Conservation (phyloP, 1,284 basidiomycete genomes). For the Puccinia hordei region DNA sequence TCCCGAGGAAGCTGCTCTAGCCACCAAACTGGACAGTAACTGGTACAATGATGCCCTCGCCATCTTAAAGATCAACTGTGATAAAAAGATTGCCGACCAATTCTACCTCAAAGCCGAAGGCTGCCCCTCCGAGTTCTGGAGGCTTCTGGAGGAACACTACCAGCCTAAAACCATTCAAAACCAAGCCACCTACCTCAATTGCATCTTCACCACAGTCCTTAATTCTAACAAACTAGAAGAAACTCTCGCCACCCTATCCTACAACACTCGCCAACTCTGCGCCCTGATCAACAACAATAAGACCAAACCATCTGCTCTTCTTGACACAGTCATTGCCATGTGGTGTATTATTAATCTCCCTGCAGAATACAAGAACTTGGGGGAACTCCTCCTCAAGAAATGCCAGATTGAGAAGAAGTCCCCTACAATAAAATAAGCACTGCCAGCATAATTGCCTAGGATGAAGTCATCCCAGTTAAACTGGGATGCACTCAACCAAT, state of each 20-base stretch:
- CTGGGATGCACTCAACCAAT: conserved; percentile 5
- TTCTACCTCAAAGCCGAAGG: not conserved
- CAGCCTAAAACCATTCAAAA: too few relatives aligned
- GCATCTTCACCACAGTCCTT: not conserved
- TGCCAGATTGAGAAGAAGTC: too few relatives aligned
- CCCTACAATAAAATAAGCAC: too few relatives aligned
- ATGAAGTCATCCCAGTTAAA: too few relatives aligned
- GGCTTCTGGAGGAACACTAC: too few relatives aligned
- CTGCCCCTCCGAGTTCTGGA: too few relatives aligned
- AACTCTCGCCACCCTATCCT: not conserved
- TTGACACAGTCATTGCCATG: too few relatives aligned
- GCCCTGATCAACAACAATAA: not conserved
- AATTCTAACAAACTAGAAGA: not conserved
- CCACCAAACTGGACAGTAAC: not conserved
- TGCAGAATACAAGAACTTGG: too few relatives aligned
- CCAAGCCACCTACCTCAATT: not conserved
- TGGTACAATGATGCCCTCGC: not conserved
- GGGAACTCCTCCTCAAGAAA: too few relatives aligned
- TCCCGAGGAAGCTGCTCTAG: not conserved
- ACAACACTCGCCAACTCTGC: conserved; percentile 10
- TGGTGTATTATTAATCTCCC: too few relatives aligned
- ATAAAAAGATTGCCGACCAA: not conserved
- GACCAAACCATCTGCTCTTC: conserved; percentile 8
- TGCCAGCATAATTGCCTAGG: too few relatives aligned
- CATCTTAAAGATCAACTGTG: conserved; percentile 5